Percentiles rank a stretch among this genome's conserved stretches.
These are phyloP conservation scores for Arthromyces matolae DNA, from an alignment of 768 basidiomycete species.

Conservation along the genomic window DNA sequence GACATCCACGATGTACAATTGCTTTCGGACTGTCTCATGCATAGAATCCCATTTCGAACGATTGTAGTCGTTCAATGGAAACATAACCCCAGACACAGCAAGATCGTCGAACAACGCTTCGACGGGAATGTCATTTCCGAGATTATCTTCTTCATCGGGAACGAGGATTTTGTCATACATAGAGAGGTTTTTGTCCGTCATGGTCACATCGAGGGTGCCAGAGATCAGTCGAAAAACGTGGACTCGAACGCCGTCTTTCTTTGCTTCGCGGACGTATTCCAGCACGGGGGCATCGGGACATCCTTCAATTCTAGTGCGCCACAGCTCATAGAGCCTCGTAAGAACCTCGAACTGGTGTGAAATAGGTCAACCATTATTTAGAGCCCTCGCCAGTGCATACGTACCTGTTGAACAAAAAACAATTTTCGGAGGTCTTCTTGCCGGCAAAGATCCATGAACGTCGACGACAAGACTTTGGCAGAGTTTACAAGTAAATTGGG, in stretches of 20 bases:
- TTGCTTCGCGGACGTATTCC: constrained; percentile 30
- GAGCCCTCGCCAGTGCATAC: constrained; percentile 6
- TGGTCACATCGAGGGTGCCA: constrained; percentile 38
- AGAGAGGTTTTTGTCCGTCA: constrained; percentile 34
- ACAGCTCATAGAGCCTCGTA: constrained; percentile 40
- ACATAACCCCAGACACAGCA: constrained; percentile 39
- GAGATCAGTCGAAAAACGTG: constrained; percentile 40
- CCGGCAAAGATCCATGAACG: constrained; percentile 46
- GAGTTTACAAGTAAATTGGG: constrained; percentile 39
- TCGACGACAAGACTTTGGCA: constrained; percentile 34
- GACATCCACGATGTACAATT: constrained; percentile 39
- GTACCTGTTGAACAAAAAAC: constrained; percentile 52
- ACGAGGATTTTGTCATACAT: constrained; percentile 47
- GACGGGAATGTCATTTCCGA: constrained; percentile 31
- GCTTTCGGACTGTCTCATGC: constrained; percentile 33
- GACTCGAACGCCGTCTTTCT: constrained; percentile 26
- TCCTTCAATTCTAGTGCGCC: constrained; percentile 46
- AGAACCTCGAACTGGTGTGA: constrained; percentile 45
- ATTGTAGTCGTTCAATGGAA: constrained; percentile 40
- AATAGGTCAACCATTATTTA: not conserved
- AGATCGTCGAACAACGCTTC: constrained; percentile 51
- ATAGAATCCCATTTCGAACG: constrained; percentile 35
- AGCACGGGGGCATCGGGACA: constrained; percentile 47
- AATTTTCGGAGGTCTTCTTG: constrained; percentile 43
- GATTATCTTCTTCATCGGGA: constrained; percentile 28